phyloP scores from a whole-genome alignment of 768 basidiomycete genomes.

The Arthromyces matolae region DNA sequence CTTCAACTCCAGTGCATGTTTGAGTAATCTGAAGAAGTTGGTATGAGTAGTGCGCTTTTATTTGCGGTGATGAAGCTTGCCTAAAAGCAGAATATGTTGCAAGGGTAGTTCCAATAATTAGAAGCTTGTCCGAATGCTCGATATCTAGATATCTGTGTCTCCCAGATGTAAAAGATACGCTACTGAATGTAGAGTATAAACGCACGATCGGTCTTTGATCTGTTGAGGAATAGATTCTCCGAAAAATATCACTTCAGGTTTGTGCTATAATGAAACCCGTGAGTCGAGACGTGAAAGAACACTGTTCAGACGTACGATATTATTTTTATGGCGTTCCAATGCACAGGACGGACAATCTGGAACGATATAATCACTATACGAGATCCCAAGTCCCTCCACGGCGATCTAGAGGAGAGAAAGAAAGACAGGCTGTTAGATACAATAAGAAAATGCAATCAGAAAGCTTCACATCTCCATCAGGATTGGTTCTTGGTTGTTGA shows the following conservation, averaged over 20 bases:
- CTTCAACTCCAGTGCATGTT: conserved; percentile 66
- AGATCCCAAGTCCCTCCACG: conserved; percentile 62
- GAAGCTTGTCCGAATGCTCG: conserved; percentile 58
- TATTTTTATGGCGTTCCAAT: conserved; percentile 50
- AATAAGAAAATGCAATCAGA: conserved; percentile 16
- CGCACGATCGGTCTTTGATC: conserved; percentile 73
- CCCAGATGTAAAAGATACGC: neutral
- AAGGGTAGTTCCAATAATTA: conserved; percentile 86
- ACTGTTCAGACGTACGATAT: conserved; percentile 45
- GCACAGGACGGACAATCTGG: conserved; percentile 75
- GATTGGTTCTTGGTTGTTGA: conserved; percentile 72
- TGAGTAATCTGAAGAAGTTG: conserved; percentile 66
- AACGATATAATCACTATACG: conserved; percentile 74
- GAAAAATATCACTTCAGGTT: conserved; percentile 84
- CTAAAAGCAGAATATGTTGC: conserved; percentile 92
- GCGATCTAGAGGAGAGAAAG: conserved; percentile 53
- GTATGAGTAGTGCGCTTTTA: no score
- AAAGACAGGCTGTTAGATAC: no score
- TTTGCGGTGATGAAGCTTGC: no score
- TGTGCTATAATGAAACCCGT: conserved; percentile 46
- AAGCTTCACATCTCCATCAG: conserved; percentile 78
- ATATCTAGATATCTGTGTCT: conserved; percentile 52
- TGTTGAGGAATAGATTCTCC: conserved; percentile 77
- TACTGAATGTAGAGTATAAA: conserved; percentile 1
- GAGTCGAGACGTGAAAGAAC: neutral